These are phyloP conservation scores for Lepidium didymum DNA, from an alignment of 345 rosid genomes.

Conservation along the genomic window DNA sequence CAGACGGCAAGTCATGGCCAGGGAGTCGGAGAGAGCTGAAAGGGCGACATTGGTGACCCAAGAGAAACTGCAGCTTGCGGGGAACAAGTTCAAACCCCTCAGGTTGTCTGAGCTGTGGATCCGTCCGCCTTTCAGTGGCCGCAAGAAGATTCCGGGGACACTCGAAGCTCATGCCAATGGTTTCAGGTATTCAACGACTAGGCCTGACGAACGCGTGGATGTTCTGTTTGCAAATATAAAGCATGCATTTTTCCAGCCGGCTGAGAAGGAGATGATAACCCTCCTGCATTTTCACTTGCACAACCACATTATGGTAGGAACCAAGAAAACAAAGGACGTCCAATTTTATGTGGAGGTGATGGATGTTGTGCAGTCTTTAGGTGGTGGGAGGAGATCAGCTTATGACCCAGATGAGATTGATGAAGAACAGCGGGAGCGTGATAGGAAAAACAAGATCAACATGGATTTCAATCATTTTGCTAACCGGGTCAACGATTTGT, in stretches of 20 bases:
- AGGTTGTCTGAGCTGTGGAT: conserved; percentile 79
- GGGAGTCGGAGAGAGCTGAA: conserved; percentile 89
- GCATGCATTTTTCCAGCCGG: conserved; percentile 92
- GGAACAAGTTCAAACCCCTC: conserved; percentile 85
- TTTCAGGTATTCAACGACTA: conserved; percentile 68
- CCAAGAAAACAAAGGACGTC: conserved; percentile 87
- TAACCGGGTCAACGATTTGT: conserved; percentile 71
- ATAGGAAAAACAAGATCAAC: conserved; percentile 77
- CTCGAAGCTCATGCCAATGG: conserved; percentile 88
- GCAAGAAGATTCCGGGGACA: conserved; percentile 81
- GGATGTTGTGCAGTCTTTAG: conserved; percentile 83
- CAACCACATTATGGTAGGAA: conserved; percentile 96
- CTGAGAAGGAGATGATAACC: conserved; percentile 91
- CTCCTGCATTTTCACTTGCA: conserved; percentile 81
- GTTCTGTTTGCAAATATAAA: conserved; percentile 77
- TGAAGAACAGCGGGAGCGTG: conserved; percentile 89
- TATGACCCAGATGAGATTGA: conserved; percentile 96
- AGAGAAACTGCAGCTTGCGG: conserved; percentile 75
- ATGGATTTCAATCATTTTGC: conserved; percentile 83
- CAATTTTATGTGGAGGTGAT: conserved; percentile 92
- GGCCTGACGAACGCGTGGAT: conserved; percentile 81
- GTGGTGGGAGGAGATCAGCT: conserved; percentile 87
- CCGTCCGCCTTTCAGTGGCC: conserved; percentile 80
- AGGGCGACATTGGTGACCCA: conserved; percentile 91
- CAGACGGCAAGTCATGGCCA: conserved; percentile 64